These are phyloP conservation scores for Hericium rajendrae DNA, from an alignment of 768 basidiomycete species.

Conservation along the genomic window DNA sequence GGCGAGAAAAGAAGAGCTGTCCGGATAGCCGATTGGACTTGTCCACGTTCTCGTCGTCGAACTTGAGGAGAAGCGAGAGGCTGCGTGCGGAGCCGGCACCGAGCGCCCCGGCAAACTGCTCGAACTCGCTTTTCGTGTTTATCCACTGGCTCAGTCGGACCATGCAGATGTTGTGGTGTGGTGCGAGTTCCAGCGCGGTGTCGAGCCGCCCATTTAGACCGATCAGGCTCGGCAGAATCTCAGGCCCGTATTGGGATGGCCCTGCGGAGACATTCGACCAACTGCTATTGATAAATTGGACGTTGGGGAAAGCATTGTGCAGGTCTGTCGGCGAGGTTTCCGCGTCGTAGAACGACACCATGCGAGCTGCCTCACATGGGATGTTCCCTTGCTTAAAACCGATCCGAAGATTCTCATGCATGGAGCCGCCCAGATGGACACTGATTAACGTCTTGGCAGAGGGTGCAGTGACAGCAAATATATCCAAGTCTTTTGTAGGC, in stretches of 20 bases:
- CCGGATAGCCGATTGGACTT: background rate
- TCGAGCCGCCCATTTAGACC: background rate
- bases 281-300: background rate
- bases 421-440: background rate
- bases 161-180: background rate
- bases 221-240: background rate
- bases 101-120: no score
- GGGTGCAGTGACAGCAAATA: background rate
- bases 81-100: no score
- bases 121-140: background rate
- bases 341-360: background rate
- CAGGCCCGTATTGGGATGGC: background rate
- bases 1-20: background rate
- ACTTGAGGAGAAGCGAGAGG: background rate
- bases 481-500: background rate
- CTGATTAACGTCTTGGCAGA: background rate
- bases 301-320: background rate
- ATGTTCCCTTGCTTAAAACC: background rate
- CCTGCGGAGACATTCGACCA: background rate
- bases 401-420: background rate
- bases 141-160: background rate
- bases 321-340: background rate
- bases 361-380: background rate
- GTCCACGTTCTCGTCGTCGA: background rate
- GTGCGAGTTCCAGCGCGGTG: background rate